A percentile compares a stretch with the other conserved stretches of the same genome.
Evolutionary conservation across 2,329 filamentous ascomycete genomes (phyloP).

Genomic region (Nigrospora osmanthi): DNA sequence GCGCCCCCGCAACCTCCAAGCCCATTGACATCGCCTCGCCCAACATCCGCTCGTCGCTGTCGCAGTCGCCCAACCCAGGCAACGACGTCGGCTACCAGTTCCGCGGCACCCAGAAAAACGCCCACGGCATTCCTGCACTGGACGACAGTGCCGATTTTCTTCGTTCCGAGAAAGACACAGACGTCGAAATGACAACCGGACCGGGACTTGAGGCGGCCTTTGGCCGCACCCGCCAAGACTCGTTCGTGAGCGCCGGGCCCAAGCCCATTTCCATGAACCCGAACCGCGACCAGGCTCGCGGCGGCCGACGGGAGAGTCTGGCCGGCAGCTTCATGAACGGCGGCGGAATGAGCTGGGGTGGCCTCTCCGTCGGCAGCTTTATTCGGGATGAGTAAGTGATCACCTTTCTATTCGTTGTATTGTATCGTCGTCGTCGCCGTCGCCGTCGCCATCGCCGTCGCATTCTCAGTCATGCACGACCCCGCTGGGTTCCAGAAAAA

Average conservation of each 20-base stretch:
- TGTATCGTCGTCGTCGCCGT: too few relatives aligned
- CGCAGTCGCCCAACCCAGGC: conserved; percentile 11
- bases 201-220: conserved; percentile 50
- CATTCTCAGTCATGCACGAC: too few relatives aligned
- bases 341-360: conserved; percentile 97
- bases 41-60: conserved; percentile 12
- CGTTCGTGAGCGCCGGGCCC: conserved; percentile 56
- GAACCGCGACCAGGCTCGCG: conserved; percentile 50
- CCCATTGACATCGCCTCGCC: conserved; percentile 25
- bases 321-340: conserved; percentile 57
- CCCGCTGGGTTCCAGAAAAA: too few relatives aligned
- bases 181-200: conserved; percentile 51
- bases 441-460: too few relatives aligned
- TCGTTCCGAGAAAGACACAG: conserved; percentile 13
- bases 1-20: conserved; percentile 19
- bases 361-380: conserved; percentile 91
- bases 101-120: conserved; percentile 4
- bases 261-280: conserved; percentile 63
- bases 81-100: conserved; percentile 9
- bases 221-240: conserved; percentile 54
- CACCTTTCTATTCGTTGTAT: not conserved
- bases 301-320: conserved; percentile 50
- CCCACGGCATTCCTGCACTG: not conserved
- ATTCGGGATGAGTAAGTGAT: conserved; percentile 91
- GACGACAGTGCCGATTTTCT: not conserved